Evolutionary conservation across 176 grass and related monocot genomes (phyloP), one percentile per base, ranked within the genome.

Genomic region (Coix lacrymajobi): DNA sequence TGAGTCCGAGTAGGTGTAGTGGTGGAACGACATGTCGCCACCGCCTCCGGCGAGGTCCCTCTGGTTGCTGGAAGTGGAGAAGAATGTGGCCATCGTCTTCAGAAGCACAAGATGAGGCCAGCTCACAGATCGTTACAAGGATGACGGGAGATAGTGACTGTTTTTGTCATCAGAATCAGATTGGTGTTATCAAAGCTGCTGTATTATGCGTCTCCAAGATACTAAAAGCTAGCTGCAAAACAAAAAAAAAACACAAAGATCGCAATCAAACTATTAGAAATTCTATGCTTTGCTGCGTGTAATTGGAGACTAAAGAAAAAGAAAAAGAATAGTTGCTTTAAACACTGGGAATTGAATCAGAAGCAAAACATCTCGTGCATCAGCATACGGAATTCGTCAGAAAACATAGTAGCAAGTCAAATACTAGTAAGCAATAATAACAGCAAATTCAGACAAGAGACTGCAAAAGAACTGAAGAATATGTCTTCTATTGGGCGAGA

Each of bases 81-180:
- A 94, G 89, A 94, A 97, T 40, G 94, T 86, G 65, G 94, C 87
- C 94, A 92, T 97, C 40, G 25, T 84, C 84, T 85, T 92, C 82
- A 84, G 77, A 78, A 78, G 30, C 81, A 45, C 28, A 24, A 74
- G 30, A 43, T 5, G 61, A 45, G n/a, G 54, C 69, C 5, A 41
- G 63, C 31, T 43, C 37, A 68, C 57, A 34, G 70, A 75, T 86
- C 84, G 49, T 79, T 31, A 75, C 66, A 48, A 67, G 46, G 61
- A 24, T 39, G 52, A 51, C 36, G 43, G 16, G 66, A 81, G 37
- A 46, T 14, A 32, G 58, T 41, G 64, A 48, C 73, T 43, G 61
- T 46, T 15, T 77, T 28, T 37, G 38, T 84, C 87, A 85, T 89
- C 80, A 62, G 38, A 62, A 30, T 62, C n/a, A 60, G 26, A 86